Percentiles rank a stretch among this genome's conserved stretches.
Conservation (phyloP, 306 rosid genomes). For the Leucaena leucocephala region DNA sequence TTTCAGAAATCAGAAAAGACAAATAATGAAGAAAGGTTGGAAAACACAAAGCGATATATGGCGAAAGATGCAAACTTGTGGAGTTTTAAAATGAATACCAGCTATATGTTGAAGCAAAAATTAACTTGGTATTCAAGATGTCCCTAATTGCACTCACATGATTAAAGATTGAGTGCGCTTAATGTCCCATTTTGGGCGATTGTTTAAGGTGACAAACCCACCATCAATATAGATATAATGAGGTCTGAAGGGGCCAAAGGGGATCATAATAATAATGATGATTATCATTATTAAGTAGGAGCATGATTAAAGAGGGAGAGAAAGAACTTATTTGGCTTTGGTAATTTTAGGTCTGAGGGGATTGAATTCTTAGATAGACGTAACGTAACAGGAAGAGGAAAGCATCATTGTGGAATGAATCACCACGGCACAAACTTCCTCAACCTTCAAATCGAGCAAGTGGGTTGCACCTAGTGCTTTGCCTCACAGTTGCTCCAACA, state of each 20-base stretch:
- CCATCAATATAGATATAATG: not conserved
- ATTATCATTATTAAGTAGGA: not conserved
- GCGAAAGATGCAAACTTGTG: not conserved
- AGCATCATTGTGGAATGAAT: conserved; percentile 7
- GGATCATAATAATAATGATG: not conserved
- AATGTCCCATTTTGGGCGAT: conserved; percentile 27
- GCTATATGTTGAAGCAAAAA: not conserved
- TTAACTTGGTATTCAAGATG: not conserved
- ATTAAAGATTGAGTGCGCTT: not conserved
- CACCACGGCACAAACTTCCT: conserved; percentile 8
- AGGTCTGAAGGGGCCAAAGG: not conserved
- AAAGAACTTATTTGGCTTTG: not conserved
- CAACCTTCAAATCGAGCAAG: not conserved
- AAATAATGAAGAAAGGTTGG: not conserved
- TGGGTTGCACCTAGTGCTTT: conserved; percentile 33
- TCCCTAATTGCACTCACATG: not conserved
- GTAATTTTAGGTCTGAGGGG: not conserved
- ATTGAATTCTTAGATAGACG: conserved; percentile 7
- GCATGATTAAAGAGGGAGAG: not conserved
- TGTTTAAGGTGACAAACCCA: not conserved
- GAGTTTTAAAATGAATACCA: not conserved
- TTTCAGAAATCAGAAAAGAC: not conserved
- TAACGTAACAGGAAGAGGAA: not conserved
- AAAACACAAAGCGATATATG: not conserved
- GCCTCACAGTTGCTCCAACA: not conserved